Evolutionary conservation across 164 flowering plant species (phyloP).

Genomic region (Cinnamomum micranthum): DNA sequence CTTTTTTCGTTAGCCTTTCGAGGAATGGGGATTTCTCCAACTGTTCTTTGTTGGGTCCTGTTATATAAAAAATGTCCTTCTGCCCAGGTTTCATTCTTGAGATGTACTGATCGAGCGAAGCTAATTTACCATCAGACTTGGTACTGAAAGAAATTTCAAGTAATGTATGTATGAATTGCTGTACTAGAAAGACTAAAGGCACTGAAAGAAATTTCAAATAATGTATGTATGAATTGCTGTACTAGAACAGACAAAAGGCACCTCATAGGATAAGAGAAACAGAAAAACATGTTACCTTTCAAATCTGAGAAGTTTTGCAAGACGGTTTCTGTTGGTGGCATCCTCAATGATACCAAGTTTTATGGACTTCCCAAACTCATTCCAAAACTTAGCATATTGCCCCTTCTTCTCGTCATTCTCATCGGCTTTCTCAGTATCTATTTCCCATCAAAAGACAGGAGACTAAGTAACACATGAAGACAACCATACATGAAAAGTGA

Average conservation of each 20-base stretch:
- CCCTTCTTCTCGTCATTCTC: slow-evolving; percentile 83
- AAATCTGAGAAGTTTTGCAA: slow-evolving; percentile 91
- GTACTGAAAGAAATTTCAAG: slow-evolving; percentile 42
- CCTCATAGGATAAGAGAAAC: background rate
- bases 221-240: too few species aligned
- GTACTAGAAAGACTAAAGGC: background rate
- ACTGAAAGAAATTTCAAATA: too few species aligned
- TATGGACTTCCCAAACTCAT: slow-evolving; percentile 93
- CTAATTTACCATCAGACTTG: slow-evolving; percentile 76
- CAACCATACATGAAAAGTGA: background rate
- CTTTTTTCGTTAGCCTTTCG: slow-evolving; percentile 85
- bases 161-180: background rate
- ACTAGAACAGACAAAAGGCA: background rate
- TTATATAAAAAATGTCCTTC: slow-evolving; percentile 90
- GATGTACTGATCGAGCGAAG: slow-evolving; percentile 87
- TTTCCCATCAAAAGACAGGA: background rate
- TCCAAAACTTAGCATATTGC: slow-evolving; percentile 87
- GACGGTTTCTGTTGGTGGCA: slow-evolving; percentile 88
- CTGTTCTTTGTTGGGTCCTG: slow-evolving; percentile 89
- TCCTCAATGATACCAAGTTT: slow-evolving; percentile 97
- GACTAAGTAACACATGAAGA: background rate
- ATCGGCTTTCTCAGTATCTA: slow-evolving; percentile 58
- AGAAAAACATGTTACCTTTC: slow-evolving; percentile 51
- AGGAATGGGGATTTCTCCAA: slow-evolving; percentile 97
- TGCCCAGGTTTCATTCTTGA: slow-evolving; percentile 92